phyloP scores from a whole-genome alignment of 1,284 basidiomycete genomes.

The Fomitopsis schrenkii region DNA sequence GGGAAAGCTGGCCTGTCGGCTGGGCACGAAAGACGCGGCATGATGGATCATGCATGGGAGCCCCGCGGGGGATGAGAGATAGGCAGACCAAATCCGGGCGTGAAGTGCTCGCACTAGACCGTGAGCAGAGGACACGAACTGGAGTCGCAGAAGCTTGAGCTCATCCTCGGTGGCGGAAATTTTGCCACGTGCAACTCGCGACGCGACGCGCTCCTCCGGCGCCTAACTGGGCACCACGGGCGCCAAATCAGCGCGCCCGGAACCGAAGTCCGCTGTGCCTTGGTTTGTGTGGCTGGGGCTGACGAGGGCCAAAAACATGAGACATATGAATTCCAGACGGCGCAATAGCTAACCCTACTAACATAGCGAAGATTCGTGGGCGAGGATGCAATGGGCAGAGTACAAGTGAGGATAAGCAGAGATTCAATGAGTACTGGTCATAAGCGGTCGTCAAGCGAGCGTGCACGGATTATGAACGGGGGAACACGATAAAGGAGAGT shows the following conservation, averaged over 20 bases:
- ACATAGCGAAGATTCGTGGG: neutral
- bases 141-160: no score
- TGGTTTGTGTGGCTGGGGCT: neutral
- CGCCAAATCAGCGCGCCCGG: neutral
- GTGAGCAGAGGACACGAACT: neutral
- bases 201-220: neutral
- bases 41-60: conserved; percentile 61
- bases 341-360: neutral
- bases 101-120: neutral
- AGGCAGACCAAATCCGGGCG: conserved; percentile 5
- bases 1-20: conserved; percentile 33
- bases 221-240: neutral
- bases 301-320: neutral
- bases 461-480: neutral
- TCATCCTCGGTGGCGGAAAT: neutral
- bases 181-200: conserved; percentile 2
- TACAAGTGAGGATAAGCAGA: neutral
- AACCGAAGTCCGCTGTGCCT: neutral
- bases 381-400: neutral
- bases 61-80: conserved; percentile 16
- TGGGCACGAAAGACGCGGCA: conserved; percentile 38
- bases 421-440: neutral
- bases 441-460: conserved; percentile 1
- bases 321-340: neutral
- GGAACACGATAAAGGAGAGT: neutral